These are phyloP conservation scores for Emmonsia crescens DNA, from an alignment of 2,329 filamentous ascomycete species.

Conservation along the genomic window DNA sequence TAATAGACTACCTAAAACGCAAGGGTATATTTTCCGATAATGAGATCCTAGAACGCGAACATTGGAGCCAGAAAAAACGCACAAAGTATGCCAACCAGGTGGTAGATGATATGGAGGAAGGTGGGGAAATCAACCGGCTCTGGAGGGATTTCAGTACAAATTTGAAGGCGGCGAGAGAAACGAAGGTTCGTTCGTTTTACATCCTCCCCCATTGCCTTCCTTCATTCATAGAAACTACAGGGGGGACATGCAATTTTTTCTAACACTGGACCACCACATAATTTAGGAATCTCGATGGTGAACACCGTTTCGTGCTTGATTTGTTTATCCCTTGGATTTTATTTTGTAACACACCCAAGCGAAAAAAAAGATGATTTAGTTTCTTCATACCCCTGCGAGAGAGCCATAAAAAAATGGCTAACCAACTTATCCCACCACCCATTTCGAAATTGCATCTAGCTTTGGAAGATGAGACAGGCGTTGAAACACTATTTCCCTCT, in stretches of 20 bases:
- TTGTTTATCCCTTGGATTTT: not conserved
- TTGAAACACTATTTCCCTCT: no score
- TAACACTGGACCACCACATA: not conserved
- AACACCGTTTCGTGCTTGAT: not conserved
- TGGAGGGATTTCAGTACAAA: conserved; percentile 56
- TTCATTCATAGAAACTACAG: not conserved
- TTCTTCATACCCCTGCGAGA: no score
- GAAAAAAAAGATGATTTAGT: no score
- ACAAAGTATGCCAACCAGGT: conserved; percentile 52
- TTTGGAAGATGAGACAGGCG: no score
- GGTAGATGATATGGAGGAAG: conserved; percentile 52
- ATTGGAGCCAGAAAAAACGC: conserved; percentile 49
- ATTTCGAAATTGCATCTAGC: no score
- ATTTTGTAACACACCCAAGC: not conserved
- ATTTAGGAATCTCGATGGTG: conserved; percentile 9
- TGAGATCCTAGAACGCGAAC: conserved; percentile 51
- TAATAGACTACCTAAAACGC: conserved; percentile 49
- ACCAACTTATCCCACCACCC: no score
- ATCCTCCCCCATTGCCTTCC: not conserved
- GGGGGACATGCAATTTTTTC: not conserved
- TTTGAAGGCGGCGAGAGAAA: conserved; percentile 47
- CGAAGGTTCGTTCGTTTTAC: conserved; percentile 27
- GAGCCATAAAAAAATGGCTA: no score
- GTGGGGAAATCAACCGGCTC: conserved; percentile 49
- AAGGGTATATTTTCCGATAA: conserved; percentile 48